Conservation (phyloP, 495 filamentous ascomycete species). For the Lophiotrema nucula region DNA sequence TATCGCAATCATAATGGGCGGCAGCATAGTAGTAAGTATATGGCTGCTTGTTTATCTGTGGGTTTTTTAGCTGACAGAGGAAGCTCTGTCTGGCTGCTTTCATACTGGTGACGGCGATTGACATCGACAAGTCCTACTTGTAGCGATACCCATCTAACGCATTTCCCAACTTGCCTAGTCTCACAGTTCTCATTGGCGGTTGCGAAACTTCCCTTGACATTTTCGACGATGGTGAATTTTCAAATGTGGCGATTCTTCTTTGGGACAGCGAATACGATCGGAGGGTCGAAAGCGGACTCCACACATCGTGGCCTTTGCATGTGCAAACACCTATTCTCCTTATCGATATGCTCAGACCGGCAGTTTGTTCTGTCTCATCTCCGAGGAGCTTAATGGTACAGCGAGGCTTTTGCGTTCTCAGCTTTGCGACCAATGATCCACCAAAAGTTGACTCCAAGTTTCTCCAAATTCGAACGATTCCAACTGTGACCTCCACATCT, state of each 20-base stretch:
- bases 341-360: no score
- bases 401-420: no score
- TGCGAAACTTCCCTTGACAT: not conserved
- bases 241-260: not conserved
- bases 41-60: constrained; percentile 20
- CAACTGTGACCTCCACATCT: no score
- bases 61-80: constrained; percentile 2
- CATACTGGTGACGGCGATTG: constrained; percentile 20
- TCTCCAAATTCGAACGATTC: no score
- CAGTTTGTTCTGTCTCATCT: no score
- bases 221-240: not conserved
- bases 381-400: no score
- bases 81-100: constrained; percentile 28
- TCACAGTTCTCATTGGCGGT: no score
- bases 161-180: no score
- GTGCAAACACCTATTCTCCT: no score
- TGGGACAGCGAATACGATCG: not conserved
- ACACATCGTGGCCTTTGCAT: no score
- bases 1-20: constrained; percentile 53
- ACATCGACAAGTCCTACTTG: constrained; percentile 22
- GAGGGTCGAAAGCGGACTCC: not conserved
- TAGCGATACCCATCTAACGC: constrained; percentile 1
- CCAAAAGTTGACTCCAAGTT: no score
- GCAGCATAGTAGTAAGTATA: constrained; percentile 53
- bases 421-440: no score